phyloP scores from a whole-genome alignment of 2,329 filamentous ascomycete species.

The Fusarium aywerte region DNA sequence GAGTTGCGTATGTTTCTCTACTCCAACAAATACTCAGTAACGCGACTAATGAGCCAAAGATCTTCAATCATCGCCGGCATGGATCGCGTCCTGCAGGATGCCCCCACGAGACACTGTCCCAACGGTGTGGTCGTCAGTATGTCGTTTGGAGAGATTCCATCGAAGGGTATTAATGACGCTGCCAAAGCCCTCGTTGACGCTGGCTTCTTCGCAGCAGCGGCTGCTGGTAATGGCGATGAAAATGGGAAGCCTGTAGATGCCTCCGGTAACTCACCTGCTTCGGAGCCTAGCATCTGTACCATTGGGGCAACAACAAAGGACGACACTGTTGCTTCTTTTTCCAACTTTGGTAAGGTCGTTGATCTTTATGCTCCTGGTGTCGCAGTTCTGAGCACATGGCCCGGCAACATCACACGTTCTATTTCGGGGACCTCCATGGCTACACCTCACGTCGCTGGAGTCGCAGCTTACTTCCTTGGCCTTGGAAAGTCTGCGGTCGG shows the following conservation, averaged over 20 bases:
- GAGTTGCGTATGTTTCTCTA: background rate
- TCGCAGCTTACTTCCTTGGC: slow-evolving; percentile 11
- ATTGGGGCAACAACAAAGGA: slow-evolving; percentile 1
- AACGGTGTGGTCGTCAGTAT: slow-evolving; percentile 8
- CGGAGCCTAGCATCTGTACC: slow-evolving; percentile 2
- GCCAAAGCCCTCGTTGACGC: background rate
- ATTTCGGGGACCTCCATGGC: slow-evolving; percentile 3
- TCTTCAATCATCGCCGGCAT: slow-evolving; percentile 13
- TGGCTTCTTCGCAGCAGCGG: slow-evolving; percentile 1
- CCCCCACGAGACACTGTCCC: background rate
- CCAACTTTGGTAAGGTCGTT: slow-evolving; percentile 7
- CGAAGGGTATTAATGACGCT: background rate
- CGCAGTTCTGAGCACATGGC: background rate
- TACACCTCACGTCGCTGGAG: background rate
- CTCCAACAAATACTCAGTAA: fast-evolving
- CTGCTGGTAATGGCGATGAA: background rate
- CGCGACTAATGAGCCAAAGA: background rate
- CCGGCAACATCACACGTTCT: fast-evolving
- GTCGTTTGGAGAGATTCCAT: background rate
- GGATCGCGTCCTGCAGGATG: background rate
- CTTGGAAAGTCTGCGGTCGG: background rate
- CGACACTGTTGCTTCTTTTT: background rate
- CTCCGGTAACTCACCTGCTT: background rate
- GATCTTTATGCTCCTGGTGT: slow-evolving; percentile 8
- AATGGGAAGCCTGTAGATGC: background rate